phyloP scores from a whole-genome alignment of 345 rosid genomes.

The Murraya paniculata region DNA sequence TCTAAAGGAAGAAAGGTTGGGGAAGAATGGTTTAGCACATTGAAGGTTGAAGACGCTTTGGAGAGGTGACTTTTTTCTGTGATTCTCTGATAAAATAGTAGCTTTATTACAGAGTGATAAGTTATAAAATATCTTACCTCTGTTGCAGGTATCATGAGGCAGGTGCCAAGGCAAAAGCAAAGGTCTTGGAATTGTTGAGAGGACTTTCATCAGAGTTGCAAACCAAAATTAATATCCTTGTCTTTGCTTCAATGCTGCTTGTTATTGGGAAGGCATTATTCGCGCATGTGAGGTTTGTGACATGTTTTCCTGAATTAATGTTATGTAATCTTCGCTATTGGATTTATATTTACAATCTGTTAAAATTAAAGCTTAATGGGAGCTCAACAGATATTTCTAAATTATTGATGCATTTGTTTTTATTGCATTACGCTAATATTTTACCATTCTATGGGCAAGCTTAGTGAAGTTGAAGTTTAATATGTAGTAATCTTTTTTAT shows the following conservation, averaged over 20 bases:
- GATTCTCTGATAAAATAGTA: not conserved
- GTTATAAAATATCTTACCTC: not conserved
- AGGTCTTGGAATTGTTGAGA: slow-evolving; percentile 77
- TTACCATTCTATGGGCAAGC: not conserved
- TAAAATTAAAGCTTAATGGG: not conserved
- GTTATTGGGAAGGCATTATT: slow-evolving; percentile 88
- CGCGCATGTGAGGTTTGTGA: slow-evolving; percentile 79
- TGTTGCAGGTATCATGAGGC: slow-evolving; percentile 82
- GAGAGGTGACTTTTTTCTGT: slow-evolving; percentile 43
- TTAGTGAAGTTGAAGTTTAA: not conserved
- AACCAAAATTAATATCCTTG: slow-evolving; percentile 71
- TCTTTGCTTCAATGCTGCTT: slow-evolving; percentile 86
- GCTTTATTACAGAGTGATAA: not conserved
- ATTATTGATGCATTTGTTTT: not conserved
- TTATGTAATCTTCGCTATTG: not conserved
- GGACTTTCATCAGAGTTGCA: slow-evolving; percentile 83
- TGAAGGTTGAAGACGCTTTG: slow-evolving; percentile 79
- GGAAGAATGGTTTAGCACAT: slow-evolving; percentile 94
- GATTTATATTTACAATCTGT: not conserved
- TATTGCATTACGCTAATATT: not conserved
- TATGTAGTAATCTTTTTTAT: not conserved
- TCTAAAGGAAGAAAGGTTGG: slow-evolving; percentile 94
- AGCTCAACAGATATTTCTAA: not conserved
- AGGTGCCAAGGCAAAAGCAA: slow-evolving; percentile 61
- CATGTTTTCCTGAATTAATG: not conserved